Percentiles rank a stretch among this genome's conserved stretches.
These are phyloP conservation scores for Orbilia blumenaviensis DNA, from an alignment of 2,329 filamentous ascomycete genomes.

Conservation along the genomic window DNA sequence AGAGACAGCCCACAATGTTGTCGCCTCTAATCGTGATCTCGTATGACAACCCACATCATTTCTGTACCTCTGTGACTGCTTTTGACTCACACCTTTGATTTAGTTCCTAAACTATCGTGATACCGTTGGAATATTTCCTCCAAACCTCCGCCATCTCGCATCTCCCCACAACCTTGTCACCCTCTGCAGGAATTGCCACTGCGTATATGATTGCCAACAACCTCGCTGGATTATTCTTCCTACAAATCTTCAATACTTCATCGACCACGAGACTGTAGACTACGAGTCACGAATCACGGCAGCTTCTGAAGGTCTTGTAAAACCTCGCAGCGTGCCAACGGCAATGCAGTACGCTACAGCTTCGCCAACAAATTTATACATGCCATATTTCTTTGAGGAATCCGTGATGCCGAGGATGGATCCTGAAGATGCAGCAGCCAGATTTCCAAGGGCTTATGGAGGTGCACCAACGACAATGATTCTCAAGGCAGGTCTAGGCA, in stretches of 20 bases:
- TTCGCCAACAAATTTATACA: slow-evolving; percentile 36
- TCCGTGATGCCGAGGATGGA: slow-evolving; percentile 50
- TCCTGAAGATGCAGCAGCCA: slow-evolving; percentile 18
- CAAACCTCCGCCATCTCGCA: slow-evolving; percentile 47
- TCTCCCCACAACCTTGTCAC: slow-evolving; percentile 51
- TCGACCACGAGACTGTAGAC: slow-evolving; percentile 40
- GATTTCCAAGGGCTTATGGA: slow-evolving; percentile 42
- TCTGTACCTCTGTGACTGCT: slow-evolving; percentile 27
- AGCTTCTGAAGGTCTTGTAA: slow-evolving; percentile 25
- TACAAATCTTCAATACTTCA: slow-evolving; percentile 41
- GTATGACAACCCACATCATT: slow-evolving; percentile 13
- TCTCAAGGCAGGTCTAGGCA: slow-evolving; percentile 39
- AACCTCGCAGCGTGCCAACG: slow-evolving; percentile 35
- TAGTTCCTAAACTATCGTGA: slow-evolving; percentile 51
- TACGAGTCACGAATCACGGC: slow-evolving; percentile 35
- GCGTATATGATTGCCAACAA: slow-evolving; percentile 50
- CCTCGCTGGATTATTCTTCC: slow-evolving; percentile 51
- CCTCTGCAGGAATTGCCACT: slow-evolving; percentile 49
- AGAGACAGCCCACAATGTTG: slow-evolving; percentile 48
- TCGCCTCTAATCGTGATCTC: slow-evolving; percentile 47
- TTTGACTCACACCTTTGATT: slow-evolving; percentile 22
- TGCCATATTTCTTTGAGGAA: slow-evolving; percentile 51
- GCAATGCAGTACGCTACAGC: slow-evolving; percentile 36
- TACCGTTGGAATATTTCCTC: slow-evolving; percentile 47
- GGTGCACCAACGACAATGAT: slow-evolving; percentile 50